phyloP scores from a whole-genome alignment of 208 protist genomes.

The Wallacemonas sp. region DNA sequence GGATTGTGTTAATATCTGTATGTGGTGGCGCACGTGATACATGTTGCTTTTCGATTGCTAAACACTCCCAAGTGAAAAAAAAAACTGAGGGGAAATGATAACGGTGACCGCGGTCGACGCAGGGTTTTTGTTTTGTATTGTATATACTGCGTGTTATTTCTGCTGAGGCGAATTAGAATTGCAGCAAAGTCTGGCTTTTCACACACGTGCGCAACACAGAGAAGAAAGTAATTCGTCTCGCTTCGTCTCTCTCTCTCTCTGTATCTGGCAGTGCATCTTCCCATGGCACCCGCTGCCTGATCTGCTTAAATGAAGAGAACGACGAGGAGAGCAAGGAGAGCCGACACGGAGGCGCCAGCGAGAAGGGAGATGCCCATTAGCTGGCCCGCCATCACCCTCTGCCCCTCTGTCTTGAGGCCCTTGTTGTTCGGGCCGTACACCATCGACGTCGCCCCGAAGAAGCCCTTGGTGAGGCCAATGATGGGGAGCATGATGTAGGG shows the following conservation, averaged over 20 bases:
- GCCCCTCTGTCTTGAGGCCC: slow-evolving; percentile 23
- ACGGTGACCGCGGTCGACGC: no score
- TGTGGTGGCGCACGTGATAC: not conserved
- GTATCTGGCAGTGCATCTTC: not conserved
- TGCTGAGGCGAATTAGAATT: no score
- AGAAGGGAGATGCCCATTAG: slow-evolving; percentile 46
- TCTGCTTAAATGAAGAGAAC: slow-evolving; percentile 27
- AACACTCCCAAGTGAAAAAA: not conserved
- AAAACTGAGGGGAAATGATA: no score
- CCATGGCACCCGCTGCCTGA: no score
- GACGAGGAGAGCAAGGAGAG: slow-evolving; percentile 38
- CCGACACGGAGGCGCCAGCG: slow-evolving; percentile 32
- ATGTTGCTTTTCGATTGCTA: not conserved
- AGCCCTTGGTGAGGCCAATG: slow-evolving; percentile 56
- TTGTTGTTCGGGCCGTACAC: slow-evolving; percentile 43
- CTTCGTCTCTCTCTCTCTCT: not conserved
- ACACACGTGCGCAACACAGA: no score
- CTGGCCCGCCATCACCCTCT: slow-evolving; percentile 44
- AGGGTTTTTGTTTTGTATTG: no score
- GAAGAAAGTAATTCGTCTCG: not conserved
- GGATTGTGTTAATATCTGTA: not conserved
- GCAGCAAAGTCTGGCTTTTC: no score
- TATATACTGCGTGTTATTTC: no score
- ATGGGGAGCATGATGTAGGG: slow-evolving; percentile 36
- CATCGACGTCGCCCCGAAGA: slow-evolving; percentile 45